Evolutionary conservation across 148 eudicot species (phyloP).

Genomic region (Heliosperma pusillum): DNA sequence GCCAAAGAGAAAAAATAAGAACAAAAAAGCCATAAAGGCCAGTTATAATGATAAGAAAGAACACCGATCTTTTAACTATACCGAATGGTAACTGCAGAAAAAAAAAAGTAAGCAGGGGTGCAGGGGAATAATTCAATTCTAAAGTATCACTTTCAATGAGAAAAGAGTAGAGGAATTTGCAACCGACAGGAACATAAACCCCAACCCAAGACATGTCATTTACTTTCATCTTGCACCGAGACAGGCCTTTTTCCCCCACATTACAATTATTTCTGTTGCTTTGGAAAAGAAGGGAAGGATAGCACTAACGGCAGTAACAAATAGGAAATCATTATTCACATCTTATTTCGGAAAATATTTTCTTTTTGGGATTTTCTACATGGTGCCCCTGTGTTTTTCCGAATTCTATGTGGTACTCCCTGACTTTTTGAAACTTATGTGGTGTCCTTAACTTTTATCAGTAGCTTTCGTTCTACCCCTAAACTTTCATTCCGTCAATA

Average conservation of each 20-base stretch:
- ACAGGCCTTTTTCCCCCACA: background rate
- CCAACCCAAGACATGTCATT: background rate
- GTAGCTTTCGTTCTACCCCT: no score
- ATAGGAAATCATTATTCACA: background rate
- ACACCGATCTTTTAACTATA: background rate
- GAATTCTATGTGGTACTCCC: no score
- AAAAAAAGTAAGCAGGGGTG: background rate
- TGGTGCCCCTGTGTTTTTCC: no score
- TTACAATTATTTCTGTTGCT: background rate
- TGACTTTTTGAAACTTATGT: no score
- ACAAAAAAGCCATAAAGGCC: background rate
- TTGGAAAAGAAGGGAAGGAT: no score
- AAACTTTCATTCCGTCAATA: no score
- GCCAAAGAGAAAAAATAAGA: slow-evolving; percentile 14
- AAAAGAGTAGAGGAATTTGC: background rate
- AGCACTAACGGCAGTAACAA: background rate
- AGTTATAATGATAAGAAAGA: background rate
- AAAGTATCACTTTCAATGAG: slow-evolving; percentile 4
- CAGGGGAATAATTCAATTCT: background rate
- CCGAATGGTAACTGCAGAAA: background rate
- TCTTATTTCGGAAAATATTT: background rate
- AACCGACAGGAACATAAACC: slow-evolving; percentile 4
- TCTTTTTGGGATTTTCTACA: no score
- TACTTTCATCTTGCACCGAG: background rate
- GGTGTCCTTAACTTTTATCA: no score